Evolutionary conservation across 768 basidiomycete species (phyloP).

Genomic region (Russula sp.): DNA sequence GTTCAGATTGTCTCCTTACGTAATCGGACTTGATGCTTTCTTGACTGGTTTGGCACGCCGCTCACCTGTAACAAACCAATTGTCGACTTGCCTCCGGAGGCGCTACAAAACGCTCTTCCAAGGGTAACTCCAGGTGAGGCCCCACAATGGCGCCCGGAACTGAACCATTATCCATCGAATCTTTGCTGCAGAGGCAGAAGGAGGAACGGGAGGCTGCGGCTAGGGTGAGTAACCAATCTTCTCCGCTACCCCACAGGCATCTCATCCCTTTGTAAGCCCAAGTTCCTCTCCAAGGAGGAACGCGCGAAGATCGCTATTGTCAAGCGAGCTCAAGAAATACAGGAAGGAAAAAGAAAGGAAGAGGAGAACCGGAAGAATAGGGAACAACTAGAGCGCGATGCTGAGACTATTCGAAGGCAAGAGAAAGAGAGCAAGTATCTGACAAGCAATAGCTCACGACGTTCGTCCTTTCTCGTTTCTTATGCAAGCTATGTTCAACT

Average conservation of each 20-base stretch:
- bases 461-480: constrained; percentile 27
- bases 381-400: constrained; percentile 67
- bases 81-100: background rate
- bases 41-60: background rate
- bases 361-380: constrained; percentile 55
- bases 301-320: constrained; percentile 84
- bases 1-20: background rate
- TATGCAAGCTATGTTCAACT: background rate
- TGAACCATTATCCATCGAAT: constrained; percentile 85
- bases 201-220: constrained; percentile 84
- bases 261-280: constrained; percentile 53
- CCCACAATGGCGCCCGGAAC: constrained; percentile 40
- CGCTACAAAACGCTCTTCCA: background rate
- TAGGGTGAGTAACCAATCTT: constrained; percentile 48
- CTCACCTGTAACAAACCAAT: too few species aligned
- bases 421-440: constrained; percentile 40
- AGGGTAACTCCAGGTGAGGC: constrained; percentile 4
- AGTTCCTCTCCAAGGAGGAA: constrained; percentile 89
- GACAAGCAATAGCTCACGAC: constrained; percentile 34
- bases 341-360: constrained; percentile 58
- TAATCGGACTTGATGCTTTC: background rate
- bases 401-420: constrained; percentile 52
- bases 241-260: background rate
- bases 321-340: constrained; percentile 78
- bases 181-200: constrained; percentile 78